Evolutionary conservation across 176 grass and related monocot species (phyloP).

Genomic region (Bromus sterilis): DNA sequence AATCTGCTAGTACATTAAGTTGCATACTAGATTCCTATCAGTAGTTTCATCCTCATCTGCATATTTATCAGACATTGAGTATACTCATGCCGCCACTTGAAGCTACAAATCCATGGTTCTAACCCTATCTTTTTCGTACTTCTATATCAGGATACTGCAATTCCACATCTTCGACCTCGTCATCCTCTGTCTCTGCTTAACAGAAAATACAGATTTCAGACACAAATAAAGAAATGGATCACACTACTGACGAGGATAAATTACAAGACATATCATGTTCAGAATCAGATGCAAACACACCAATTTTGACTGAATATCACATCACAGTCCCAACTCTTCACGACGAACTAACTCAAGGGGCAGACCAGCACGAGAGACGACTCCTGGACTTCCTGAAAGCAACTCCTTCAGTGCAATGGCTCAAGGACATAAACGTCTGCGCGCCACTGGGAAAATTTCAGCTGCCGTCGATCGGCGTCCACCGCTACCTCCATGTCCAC

Average conservation of each 20-base stretch:
- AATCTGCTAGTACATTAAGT: neutral
- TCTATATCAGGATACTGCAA: slow-evolving; percentile 1
- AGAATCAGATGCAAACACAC: slow-evolving; percentile 1
- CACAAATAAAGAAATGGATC: neutral
- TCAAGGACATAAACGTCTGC: slow-evolving; percentile 33
- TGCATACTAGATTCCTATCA: neutral
- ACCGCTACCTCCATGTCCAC: slow-evolving; percentile 22
- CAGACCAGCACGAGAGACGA: neutral
- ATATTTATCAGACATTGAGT: no score
- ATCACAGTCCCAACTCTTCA: slow-evolving; percentile 13
- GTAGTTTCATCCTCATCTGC: neutral
- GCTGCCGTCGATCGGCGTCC: slow-evolving; percentile 16
- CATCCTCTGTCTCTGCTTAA: neutral
- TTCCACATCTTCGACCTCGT: neutral
- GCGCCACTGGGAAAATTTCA: slow-evolving; percentile 21
- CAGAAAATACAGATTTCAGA: neutral
- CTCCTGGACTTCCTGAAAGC: slow-evolving; percentile 61
- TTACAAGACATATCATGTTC: slow-evolving; percentile 5
- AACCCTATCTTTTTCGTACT: neutral
- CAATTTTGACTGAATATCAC: slow-evolving; percentile 39
- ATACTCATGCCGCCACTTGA: no score
- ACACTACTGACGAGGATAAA: neutral
- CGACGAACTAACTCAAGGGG: slow-evolving; percentile 4
- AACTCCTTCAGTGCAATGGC: slow-evolving; percentile 39
- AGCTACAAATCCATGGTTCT: neutral